A percentile compares a stretch with the other conserved stretches of the same genome.
Evolutionary conservation across 169 alveolate genomes (phyloP).

Genomic region (Eimeria acervulina): DNA sequence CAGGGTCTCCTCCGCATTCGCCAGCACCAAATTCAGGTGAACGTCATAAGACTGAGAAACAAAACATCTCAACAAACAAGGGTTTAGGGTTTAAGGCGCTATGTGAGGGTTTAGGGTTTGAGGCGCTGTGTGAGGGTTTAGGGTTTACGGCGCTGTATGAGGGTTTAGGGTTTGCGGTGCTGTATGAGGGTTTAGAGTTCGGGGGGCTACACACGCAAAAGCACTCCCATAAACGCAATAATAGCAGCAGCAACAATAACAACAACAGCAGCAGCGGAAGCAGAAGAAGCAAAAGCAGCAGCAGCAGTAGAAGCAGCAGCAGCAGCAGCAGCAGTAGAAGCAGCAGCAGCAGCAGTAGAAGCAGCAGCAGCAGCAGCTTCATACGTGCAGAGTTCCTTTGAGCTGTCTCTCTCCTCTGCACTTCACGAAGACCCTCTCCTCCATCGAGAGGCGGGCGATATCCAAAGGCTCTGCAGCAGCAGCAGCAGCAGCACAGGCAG

Average conservation of each 20-base stretch:
- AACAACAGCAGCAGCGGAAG: background rate
- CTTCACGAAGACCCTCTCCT: slow-evolving; percentile 92
- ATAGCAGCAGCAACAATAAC: background rate
- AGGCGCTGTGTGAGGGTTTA: background rate
- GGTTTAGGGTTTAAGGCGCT: background rate
- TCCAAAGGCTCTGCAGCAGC: slow-evolving; percentile 93
- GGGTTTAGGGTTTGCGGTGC: background rate
- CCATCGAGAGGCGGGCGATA: slow-evolving; percentile 93
- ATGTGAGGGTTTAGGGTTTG: background rate
- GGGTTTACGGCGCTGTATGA: no score
- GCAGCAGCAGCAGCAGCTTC: background rate
- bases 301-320: background rate
- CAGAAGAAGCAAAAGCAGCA: background rate
- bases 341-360: background rate
- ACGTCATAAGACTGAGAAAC: slow-evolving; percentile 93
- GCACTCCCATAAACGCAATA: background rate
- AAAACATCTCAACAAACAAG: slow-evolving; percentile 2
- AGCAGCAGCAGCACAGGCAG: background rate
- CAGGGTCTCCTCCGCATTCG: slow-evolving; percentile 94
- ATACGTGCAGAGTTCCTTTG: slow-evolving; percentile 93
- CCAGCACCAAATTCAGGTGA: slow-evolving; percentile 95
- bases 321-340: background rate
- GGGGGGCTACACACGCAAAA: background rate
- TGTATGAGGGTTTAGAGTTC: no score
- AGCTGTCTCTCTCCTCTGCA: slow-evolving; percentile 95